phyloP scores from a whole-genome alignment of 2,329 filamentous ascomycete genomes.

The Beauveria medogensis region DNA sequence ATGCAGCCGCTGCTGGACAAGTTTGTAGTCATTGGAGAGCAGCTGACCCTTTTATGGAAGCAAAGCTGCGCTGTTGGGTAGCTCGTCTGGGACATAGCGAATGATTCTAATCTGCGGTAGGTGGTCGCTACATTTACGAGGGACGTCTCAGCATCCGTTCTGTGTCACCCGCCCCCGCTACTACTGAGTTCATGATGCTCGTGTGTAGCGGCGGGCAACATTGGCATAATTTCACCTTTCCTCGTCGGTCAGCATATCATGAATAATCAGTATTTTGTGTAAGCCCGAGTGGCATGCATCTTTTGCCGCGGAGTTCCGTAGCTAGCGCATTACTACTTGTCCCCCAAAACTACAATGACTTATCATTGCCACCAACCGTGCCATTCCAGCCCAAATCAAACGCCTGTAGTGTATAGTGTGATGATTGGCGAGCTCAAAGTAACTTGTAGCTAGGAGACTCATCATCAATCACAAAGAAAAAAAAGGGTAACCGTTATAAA shows the following conservation, averaged over 20 bases:
- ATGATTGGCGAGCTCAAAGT: not conserved
- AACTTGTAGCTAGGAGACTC: conserved; percentile 1
- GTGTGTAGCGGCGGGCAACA: not conserved
- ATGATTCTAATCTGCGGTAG: too few species aligned
- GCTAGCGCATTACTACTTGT: not conserved
- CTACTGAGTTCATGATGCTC: too few species aligned
- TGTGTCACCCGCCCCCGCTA: too few species aligned
- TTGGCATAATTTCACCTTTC: not conserved
- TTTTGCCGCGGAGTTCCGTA: not conserved
- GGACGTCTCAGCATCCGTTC: too few species aligned
- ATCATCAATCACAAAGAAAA: conserved; percentile 9
- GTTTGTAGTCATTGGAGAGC: not conserved
- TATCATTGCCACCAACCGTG: not conserved
- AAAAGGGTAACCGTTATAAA: conserved; percentile 7
- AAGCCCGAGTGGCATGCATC: not conserved
- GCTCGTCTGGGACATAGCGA: too few species aligned
- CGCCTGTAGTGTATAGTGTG: conserved; percentile 5
- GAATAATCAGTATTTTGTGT: not conserved
- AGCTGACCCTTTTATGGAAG: too few species aligned
- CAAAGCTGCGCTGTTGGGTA: too few species aligned
- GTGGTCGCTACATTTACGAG: too few species aligned
- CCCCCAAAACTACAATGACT: not conserved
- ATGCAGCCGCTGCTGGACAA: not conserved
- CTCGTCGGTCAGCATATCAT: not conserved
- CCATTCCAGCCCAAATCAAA: conserved; percentile 2